A percentile compares a stretch with the other conserved stretches of the same genome.
phyloP scores from a whole-genome alignment of 2,329 filamentous ascomycete genomes.

The Shiraia bambusicola region DNA sequence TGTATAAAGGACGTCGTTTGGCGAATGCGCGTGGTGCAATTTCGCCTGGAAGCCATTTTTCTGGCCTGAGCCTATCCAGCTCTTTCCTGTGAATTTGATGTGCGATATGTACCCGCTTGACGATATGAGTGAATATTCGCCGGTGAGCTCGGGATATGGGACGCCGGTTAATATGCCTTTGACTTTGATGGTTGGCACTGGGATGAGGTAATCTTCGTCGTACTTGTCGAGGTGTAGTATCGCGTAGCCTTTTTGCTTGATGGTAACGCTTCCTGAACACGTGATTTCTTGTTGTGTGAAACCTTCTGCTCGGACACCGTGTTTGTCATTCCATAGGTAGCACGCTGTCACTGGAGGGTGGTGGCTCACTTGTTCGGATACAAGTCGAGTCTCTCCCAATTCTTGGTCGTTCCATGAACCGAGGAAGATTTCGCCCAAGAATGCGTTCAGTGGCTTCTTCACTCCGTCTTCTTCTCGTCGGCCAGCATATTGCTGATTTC shows the following conservation, averaged over 20 bases:
- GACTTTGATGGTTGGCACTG: conserved; percentile 50
- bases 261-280: conserved; percentile 48
- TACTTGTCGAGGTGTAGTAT: conserved; percentile 48
- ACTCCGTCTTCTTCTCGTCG: conserved; percentile 46
- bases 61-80: conserved; percentile 42
- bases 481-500: conserved; percentile 52
- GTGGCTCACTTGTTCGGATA: conserved; percentile 51
- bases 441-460: conserved; percentile 56
- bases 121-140: conserved; percentile 45
- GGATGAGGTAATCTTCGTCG: conserved; percentile 49
- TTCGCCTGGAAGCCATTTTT: conserved; percentile 47
- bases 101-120: conserved; percentile 47
- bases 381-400: conserved; percentile 44
- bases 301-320: conserved; percentile 48
- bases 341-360: conserved; percentile 52
- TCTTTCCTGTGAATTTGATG: conserved; percentile 49
- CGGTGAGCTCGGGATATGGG: conserved; percentile 49
- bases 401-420: conserved; percentile 37
- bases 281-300: conserved; percentile 52
- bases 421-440: conserved; percentile 52
- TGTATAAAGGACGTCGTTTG: conserved; percentile 40
- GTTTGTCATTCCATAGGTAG: conserved; percentile 50
- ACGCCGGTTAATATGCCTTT: conserved; percentile 47
- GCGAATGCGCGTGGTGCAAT: conserved; percentile 39
- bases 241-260: conserved; percentile 51